These are phyloP conservation scores for Zanthoxylum bungeanum DNA, from an alignment of 345 rosid genomes.

Conservation along the genomic window DNA sequence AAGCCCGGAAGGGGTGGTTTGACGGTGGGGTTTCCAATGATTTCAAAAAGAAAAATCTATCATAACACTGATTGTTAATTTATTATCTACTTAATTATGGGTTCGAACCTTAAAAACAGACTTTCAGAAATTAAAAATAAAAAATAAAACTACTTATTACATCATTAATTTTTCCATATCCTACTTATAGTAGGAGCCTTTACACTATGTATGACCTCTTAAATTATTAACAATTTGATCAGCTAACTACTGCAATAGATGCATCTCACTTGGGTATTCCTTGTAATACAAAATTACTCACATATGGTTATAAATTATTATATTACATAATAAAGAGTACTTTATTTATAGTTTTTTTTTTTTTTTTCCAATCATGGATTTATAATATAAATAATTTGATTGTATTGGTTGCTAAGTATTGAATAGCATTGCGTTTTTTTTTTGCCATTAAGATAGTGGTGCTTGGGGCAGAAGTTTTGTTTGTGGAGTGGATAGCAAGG, in stretches of 20 bases:
- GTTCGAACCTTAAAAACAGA: too few species aligned
- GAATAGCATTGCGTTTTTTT: slow-evolving; percentile 23
- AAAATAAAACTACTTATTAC: too few species aligned
- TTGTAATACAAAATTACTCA: not conserved
- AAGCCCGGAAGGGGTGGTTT: too few species aligned
- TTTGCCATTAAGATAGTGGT: slow-evolving; percentile 21
- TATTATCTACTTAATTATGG: too few species aligned
- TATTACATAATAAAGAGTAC: not conserved
- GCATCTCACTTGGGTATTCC: slow-evolving; percentile 1
- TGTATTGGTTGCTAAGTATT: slow-evolving; percentile 31
- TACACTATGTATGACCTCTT: too few species aligned
- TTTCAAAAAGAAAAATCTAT: too few species aligned
- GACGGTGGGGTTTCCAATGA: too few species aligned
- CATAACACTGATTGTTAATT: too few species aligned
- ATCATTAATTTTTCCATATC: too few species aligned
- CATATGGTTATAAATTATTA: not conserved
- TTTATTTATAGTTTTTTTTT: not conserved
- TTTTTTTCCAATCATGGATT: slow-evolving; percentile 3
- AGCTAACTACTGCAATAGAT: slow-evolving; percentile 22
- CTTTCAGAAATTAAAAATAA: too few species aligned
- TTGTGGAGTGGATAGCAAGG: slow-evolving; percentile 40
- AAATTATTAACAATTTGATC: too few species aligned
- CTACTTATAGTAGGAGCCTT: too few species aligned
- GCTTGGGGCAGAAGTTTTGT: slow-evolving; percentile 39
- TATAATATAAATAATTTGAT: not conserved